phyloP scores from a whole-genome alignment of 2,329 filamentous ascomycete genomes.

The Talaromyces verruculosus region DNA sequence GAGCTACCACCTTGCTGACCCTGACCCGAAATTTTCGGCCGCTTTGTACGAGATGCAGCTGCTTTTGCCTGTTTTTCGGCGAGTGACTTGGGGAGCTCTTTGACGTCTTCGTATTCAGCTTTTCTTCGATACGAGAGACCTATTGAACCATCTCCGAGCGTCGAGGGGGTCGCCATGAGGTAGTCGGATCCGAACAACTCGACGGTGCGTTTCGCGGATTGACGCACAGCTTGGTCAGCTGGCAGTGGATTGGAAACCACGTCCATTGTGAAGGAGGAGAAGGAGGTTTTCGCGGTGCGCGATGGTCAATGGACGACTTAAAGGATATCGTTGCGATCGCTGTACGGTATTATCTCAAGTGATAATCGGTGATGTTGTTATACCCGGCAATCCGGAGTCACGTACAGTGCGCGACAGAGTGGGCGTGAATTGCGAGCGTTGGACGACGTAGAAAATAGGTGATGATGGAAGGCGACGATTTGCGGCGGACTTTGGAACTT shows the following conservation, averaged over 20 bases:
- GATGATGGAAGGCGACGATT: not conserved
- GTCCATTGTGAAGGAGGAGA: slow-evolving; percentile 6
- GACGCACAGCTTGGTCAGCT: slow-evolving; percentile 41
- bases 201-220: slow-evolving; percentile 47
- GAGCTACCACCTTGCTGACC: slow-evolving; percentile 52
- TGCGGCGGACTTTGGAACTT: slow-evolving; percentile 18
- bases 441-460: not conserved
- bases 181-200: slow-evolving; percentile 51
- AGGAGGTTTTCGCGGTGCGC: slow-evolving; percentile 2
- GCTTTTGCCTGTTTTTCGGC: slow-evolving; percentile 74
- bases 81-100: slow-evolving; percentile 72
- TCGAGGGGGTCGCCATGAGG: slow-evolving; percentile 45
- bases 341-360: not conserved
- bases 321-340: not conserved
- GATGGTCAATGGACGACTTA: not conserved
- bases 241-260: slow-evolving; percentile 4
- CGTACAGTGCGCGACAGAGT: not conserved
- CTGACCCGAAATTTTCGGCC: slow-evolving; percentile 50
- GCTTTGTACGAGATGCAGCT: slow-evolving; percentile 63
- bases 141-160: slow-evolving; percentile 45
- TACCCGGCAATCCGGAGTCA: not conserved
- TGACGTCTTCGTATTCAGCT: slow-evolving; percentile 73
- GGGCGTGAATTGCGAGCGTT: not conserved
- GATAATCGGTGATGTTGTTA: not conserved
- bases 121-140: slow-evolving; percentile 48